Conservation (phyloP, 2,329 filamentous ascomycete species). For the Colletotrichum trifolii region DNA sequence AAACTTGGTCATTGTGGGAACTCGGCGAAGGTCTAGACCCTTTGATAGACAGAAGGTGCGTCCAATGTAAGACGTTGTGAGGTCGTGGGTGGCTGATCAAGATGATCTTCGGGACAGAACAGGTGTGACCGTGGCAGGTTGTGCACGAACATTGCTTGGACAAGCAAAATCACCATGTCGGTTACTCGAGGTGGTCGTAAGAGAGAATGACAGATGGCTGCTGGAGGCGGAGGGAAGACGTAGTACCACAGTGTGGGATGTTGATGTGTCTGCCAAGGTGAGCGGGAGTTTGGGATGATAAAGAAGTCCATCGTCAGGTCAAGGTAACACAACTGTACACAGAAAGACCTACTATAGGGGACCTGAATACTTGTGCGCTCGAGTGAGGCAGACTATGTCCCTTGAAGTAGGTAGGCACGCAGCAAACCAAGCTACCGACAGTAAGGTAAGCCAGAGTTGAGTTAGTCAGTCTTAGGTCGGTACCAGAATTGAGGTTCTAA, state of each 20-base stretch:
- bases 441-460: too few relatives aligned
- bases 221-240: neutral
- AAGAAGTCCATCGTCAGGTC: too few relatives aligned
- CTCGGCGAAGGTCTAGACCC: constrained; percentile 21
- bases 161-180: constrained; percentile 1
- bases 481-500: too few relatives aligned
- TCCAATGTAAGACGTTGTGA: constrained; percentile 13
- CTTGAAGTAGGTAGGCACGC: too few relatives aligned
- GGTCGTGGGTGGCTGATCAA: constrained; percentile 8
- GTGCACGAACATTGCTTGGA: constrained; percentile 3
- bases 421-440: too few relatives aligned
- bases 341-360: too few relatives aligned
- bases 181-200: neutral
- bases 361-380: too few relatives aligned
- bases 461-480: too few relatives aligned
- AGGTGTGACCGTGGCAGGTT: neutral
- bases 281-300: too few relatives aligned
- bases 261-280: too few relatives aligned
- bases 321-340: too few relatives aligned
- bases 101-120: constrained; percentile 11
- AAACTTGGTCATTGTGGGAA: constrained; percentile 34
- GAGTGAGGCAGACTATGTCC: too few relatives aligned
- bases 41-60: constrained; percentile 6
- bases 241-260: neutral
- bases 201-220: constrained; percentile 4